Percentiles rank a stretch among this genome's conserved stretches.
Evolutionary conservation across 345 rosid species (phyloP).

Genomic region (Trapa bicornis): DNA sequence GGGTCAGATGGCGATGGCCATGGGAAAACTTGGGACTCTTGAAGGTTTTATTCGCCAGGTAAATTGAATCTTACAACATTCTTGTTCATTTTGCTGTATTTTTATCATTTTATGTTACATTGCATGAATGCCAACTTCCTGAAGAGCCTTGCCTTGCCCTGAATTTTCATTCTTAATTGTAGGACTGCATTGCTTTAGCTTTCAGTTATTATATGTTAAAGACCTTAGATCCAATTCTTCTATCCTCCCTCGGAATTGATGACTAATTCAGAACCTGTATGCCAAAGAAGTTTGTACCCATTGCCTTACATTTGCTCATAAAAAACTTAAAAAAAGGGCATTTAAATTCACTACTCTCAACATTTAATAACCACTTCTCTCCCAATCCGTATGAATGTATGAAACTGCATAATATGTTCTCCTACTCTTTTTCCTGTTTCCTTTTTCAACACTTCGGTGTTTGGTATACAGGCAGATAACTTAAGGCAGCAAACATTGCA

Average conservation of each 20-base stretch:
- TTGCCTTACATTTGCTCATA: too few relatives aligned
- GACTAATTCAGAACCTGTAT: too few relatives aligned
- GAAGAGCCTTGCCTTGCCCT: not conserved
- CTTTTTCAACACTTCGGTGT: not conserved
- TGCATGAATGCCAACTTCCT: too few relatives aligned
- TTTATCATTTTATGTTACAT: too few relatives aligned
- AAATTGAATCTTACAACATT: not conserved
- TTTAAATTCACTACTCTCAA: too few relatives aligned
- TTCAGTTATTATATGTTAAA: not conserved
- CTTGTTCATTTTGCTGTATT: not conserved
- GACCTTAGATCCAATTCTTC: not conserved
- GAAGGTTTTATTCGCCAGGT: constrained; percentile 98
- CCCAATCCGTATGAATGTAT: too few relatives aligned
- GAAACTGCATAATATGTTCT: too few relatives aligned
- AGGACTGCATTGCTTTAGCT: not conserved
- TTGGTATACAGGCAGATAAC: constrained; percentile 72
- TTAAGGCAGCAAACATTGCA: constrained; percentile 85
- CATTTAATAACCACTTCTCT: too few relatives aligned
- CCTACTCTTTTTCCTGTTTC: too few relatives aligned
- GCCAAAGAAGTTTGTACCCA: too few relatives aligned
- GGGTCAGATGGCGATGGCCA: constrained; percentile 99
- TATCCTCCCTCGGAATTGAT: too few relatives aligned
- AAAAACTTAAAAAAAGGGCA: too few relatives aligned
- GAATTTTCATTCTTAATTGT: not conserved
- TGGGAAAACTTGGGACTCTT: constrained; percentile 97